Evolutionary conservation across 148 eudicot species (phyloP).

Genomic region (Cornus florida): DNA sequence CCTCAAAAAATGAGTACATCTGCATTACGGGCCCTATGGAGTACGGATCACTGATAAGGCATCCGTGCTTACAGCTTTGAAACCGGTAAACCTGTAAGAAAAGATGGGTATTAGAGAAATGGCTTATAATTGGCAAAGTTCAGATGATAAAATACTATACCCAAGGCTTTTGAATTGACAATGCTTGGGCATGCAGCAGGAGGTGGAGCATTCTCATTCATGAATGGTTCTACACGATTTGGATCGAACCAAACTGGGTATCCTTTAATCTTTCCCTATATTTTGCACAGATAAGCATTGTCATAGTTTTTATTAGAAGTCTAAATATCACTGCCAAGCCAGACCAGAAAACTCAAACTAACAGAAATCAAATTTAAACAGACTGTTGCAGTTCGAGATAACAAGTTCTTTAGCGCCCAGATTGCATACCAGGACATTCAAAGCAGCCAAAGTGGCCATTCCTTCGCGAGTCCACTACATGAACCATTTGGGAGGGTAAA

Average conservation of each 20-base stretch:
- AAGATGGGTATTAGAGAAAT: not conserved
- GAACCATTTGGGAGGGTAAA: conserved; percentile 15
- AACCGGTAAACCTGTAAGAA: conserved; percentile 65
- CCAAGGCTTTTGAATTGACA: conserved; percentile 80
- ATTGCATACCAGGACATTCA: conserved; percentile 85
- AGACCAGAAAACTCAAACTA: not conserved
- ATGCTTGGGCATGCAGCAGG: conserved; percentile 97
- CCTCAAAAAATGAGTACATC: not conserved
- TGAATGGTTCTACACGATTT: conserved; percentile 67
- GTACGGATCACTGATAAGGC: not conserved
- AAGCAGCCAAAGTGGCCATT: conserved; percentile 95
- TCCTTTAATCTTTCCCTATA: conserved; percentile 86
- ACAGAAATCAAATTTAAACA: not conserved
- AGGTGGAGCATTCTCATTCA: conserved; percentile 73
- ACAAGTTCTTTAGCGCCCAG: not conserved
- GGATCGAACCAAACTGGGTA: conserved; percentile 87
- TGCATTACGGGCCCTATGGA: not conserved
- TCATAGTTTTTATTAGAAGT: not conserved
- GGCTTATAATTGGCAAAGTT: not conserved
- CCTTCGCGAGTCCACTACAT: conserved; percentile 99
- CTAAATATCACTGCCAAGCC: not conserved
- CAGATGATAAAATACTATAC: conserved; percentile 27
- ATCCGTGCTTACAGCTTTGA: conserved; percentile 51
- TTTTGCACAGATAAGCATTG: not conserved
- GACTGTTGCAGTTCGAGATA: not conserved